Evolutionary conservation across 306 rosid species (phyloP), one percentile per base, ranked within the genome.

Genomic region (Cucurbita pepo): DNA sequence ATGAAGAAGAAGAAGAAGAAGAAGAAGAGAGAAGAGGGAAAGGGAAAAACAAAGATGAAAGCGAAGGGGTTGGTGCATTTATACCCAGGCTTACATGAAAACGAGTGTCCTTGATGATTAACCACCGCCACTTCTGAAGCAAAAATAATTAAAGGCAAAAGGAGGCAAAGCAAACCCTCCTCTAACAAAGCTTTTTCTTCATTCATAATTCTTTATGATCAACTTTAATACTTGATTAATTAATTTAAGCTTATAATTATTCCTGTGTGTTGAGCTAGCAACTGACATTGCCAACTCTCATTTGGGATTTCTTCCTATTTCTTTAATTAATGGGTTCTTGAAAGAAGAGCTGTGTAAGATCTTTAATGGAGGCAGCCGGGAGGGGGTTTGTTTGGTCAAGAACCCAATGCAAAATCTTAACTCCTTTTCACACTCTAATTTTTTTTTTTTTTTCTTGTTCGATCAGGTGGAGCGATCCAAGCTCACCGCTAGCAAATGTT

Each of bases 41-140:
- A 63, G 52, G 53, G 47, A 40, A 50, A 50, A 55, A 40, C 44
- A 4, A 62, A 40, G 54, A 50, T n/a, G 5, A 3, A 8, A 50
- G 54, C n/a, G 40, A 75, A 62, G 71, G 48, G 34, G 41, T n/a
- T n/a, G n/a, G 41, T 61, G 72, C 10, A 62, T 63, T 61, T 75
- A 75, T 75, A 86, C 90, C 89, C 97, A 88, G 86, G 90, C 96
- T 78, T 83, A 62, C 97, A 86, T 89, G 1, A 89, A 94, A 89
- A 87, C 75, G 77, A 83, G 92, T 77, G 95, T 94, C 88, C 74
- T 89, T 80, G 88, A 91, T 94, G 97, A 94, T 89, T 94, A 89
- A 91, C 96, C 96, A 86, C 95, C 95, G 91, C 86, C 92, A 80
- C 86, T 83, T 87, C 86, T 16, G 78, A 86, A 45, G 85, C 78